Percentiles rank a stretch among this genome's conserved stretches.
These are phyloP conservation scores for Fonsecaea pugnacius DNA, from an alignment of 2,329 filamentous ascomycete species.

Conservation along the genomic window DNA sequence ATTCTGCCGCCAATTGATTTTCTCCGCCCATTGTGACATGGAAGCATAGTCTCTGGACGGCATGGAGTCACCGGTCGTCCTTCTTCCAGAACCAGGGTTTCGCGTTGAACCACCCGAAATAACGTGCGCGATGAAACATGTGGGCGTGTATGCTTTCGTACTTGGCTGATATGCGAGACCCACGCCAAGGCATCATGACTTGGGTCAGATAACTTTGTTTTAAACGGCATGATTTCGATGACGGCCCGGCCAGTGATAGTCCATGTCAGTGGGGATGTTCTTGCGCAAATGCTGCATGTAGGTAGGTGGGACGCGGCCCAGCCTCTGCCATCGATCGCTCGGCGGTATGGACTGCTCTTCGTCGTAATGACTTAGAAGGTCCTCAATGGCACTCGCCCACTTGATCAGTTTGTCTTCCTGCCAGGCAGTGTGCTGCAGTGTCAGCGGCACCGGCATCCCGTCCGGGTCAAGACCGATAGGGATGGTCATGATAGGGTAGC, in stretches of 20 bases:
- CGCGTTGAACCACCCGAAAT: no score
- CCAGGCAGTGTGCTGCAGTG: constrained; percentile 41
- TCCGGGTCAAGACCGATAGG: constrained; percentile 40
- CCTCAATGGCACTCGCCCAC: constrained; percentile 43
- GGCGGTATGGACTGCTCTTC: constrained; percentile 6
- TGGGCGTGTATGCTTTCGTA: not conserved
- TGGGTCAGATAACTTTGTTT: not conserved
- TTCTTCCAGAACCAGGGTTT: no score
- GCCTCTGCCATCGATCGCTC: constrained; percentile 7
- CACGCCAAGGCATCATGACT: not conserved
- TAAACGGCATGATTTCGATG: constrained; percentile 17
- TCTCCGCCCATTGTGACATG: no score
- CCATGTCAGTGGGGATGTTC: constrained; percentile 38
- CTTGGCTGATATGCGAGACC: not conserved
- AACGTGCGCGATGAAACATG: no score
- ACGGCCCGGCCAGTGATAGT: constrained; percentile 31
- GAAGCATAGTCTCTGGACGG: no score
- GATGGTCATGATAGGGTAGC: constrained; percentile 41
- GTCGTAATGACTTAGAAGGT: constrained; percentile 33
- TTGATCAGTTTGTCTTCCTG: constrained; percentile 40
- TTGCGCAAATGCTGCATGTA: constrained; percentile 39
- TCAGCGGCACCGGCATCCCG: constrained; percentile 37
- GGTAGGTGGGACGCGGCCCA: constrained; percentile 35
- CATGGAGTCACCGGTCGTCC: no score
- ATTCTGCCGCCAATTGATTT: no score